phyloP scores from a whole-genome alignment of 169 alveolate species.

The Plasmodium vivax region DNA sequence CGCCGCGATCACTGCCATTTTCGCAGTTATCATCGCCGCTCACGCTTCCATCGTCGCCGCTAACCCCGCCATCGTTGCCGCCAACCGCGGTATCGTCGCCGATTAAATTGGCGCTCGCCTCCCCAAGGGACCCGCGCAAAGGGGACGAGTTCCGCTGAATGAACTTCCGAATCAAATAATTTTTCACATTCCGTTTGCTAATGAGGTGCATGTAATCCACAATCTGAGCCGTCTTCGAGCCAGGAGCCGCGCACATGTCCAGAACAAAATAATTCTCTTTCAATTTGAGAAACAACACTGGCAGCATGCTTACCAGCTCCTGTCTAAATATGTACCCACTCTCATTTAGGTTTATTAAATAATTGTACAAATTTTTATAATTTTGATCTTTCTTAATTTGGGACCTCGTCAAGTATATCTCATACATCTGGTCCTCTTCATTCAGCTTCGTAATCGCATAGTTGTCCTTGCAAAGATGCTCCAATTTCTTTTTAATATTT shows the following conservation, averaged over 20 bases:
- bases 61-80: too few species aligned
- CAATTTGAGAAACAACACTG: slow-evolving; percentile 92
- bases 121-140: background rate
- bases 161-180: slow-evolving; percentile 28
- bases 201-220: slow-evolving; percentile 73
- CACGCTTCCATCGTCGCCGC: background rate
- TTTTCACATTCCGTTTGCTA: slow-evolving; percentile 22
- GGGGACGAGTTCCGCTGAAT: slow-evolving; percentile 15
- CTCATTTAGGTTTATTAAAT: slow-evolving; percentile 89
- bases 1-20: too few species aligned
- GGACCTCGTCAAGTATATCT: slow-evolving; percentile 70
- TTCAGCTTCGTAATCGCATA: slow-evolving; percentile 57
- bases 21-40: background rate
- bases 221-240: slow-evolving; percentile 88
- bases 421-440: slow-evolving; percentile 72
- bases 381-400: slow-evolving; percentile 79
- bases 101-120: background rate
- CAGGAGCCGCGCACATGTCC: slow-evolving; percentile 99
- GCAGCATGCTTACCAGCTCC: slow-evolving; percentile 98
- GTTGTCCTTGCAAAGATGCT: slow-evolving; percentile 21
- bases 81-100: background rate
- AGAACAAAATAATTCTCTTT: slow-evolving; percentile 90
- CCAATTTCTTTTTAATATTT: slow-evolving; percentile 55
- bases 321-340: slow-evolving; percentile 95
- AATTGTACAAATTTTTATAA: slow-evolving; percentile 74